These are phyloP conservation scores for Tilletia walkeri DNA, from an alignment of 1,284 basidiomycete species.

Conservation along the genomic window DNA sequence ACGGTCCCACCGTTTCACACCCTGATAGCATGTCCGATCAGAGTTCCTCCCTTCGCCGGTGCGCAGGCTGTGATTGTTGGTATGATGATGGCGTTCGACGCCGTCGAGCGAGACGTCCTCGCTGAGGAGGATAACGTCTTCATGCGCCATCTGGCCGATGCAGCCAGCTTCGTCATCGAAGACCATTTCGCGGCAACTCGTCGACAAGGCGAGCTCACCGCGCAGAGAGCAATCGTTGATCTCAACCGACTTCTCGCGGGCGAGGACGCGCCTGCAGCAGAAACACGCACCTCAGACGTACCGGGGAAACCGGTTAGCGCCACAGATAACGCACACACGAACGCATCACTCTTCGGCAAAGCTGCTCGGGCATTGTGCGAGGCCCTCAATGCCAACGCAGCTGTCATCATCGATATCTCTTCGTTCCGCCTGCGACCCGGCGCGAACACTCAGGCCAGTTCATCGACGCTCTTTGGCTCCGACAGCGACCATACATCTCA, in stretches of 20 bases:
- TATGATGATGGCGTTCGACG: not conserved
- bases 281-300: not conserved
- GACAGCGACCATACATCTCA: no score
- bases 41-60: not conserved
- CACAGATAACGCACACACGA: not conserved
- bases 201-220: not conserved
- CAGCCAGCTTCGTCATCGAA: not conserved
- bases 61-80: not conserved
- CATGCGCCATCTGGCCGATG: conserved; percentile 2
- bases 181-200: not conserved
- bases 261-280: not conserved
- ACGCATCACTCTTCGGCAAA: not conserved
- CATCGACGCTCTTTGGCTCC: no score
- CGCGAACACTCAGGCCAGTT: no score
- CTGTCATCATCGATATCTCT: not conserved
- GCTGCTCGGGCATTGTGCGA: conserved; percentile 2
- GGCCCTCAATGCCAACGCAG: not conserved
- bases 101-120: not conserved
- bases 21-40: not conserved
- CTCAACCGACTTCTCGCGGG: not conserved
- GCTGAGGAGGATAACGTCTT: not conserved
- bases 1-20: not conserved
- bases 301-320: not conserved
- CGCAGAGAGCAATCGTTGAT: not conserved
- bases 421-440: not conserved